phyloP scores from a whole-genome alignment of 176 grass and related monocot genomes.

The Phoenix roebelenii region DNA sequence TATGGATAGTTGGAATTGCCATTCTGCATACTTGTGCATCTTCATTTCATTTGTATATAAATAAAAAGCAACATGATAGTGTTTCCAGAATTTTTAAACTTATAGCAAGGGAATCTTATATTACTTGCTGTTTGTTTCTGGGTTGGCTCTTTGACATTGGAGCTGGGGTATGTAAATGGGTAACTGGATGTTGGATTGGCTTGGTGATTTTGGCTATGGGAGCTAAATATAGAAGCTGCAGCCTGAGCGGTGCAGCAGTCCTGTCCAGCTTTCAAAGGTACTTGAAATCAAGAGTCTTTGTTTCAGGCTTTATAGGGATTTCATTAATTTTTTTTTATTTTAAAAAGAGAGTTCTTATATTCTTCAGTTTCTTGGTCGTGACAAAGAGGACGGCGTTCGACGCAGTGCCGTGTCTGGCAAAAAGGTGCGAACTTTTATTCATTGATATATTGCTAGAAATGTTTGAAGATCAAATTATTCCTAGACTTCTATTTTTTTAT shows the following conservation, averaged over 20 bases:
- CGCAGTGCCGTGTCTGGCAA: constrained; percentile 94
- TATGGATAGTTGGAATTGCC: no score
- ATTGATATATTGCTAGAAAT: no score
- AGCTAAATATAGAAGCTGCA: constrained; percentile 77
- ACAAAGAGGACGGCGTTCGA: constrained; percentile 67
- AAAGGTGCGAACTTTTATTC: constrained; percentile 43
- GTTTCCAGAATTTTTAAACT: no score
- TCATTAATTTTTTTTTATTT: no score
- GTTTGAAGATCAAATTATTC: no score
- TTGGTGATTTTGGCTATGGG: constrained; percentile 59
- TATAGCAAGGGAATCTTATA: constrained; percentile 33
- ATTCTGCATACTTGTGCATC: no score
- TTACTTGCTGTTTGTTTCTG: constrained; percentile 84
- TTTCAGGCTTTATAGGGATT: not conserved
- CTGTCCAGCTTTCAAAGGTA: constrained; percentile 97
- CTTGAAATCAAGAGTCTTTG: not conserved
- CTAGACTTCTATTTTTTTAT: constrained; percentile 1
- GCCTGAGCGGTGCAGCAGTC: constrained; percentile 37
- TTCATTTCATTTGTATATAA: no score
- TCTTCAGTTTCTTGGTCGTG: constrained; percentile 67
- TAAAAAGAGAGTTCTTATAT: no score
- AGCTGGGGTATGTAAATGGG: constrained; percentile 83
- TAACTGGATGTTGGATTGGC: constrained; percentile 60
- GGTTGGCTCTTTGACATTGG: constrained; percentile 99
- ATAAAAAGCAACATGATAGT: no score